phyloP scores from a whole-genome alignment of 768 basidiomycete genomes.

The Crassisporium funariophilum region DNA sequence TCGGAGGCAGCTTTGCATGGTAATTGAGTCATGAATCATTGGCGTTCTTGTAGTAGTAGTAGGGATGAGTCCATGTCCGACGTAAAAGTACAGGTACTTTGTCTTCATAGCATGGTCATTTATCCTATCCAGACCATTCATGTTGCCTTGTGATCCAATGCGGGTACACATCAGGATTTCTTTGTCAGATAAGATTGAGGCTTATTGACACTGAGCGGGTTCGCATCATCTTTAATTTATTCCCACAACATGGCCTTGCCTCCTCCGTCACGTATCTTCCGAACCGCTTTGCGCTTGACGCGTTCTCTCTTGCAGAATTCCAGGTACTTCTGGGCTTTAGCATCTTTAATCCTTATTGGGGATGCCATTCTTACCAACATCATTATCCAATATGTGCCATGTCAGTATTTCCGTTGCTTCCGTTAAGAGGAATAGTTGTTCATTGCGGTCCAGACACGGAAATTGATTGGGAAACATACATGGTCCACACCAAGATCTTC shows the following conservation, averaged over 20 bases:
- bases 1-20: background rate
- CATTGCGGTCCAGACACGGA: constrained; percentile 75
- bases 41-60: background rate
- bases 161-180: too few species aligned
- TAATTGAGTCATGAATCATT: background rate
- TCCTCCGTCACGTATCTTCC: constrained; percentile 12
- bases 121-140: too few species aligned
- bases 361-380: constrained; percentile 80
- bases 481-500: constrained; percentile 82
- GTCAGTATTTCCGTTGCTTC: constrained; percentile 47
- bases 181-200: too few species aligned
- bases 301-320: constrained; percentile 51
- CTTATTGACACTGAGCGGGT: too few species aligned
- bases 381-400: constrained; percentile 80
- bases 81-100: too few species aligned
- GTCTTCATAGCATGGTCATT: too few species aligned
- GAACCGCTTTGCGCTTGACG: constrained; percentile 23
- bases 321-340: constrained; percentile 67
- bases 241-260: constrained; percentile 7
- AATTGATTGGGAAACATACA: constrained; percentile 98
- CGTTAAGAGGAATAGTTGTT: constrained; percentile 17
- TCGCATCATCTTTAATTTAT: constrained; percentile 8
- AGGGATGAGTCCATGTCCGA: too few species aligned
- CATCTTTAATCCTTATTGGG: constrained; percentile 63
- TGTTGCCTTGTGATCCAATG: too few species aligned